Percentiles rank a stretch among this genome's conserved stretches.
phyloP scores from a whole-genome alignment of 805 yeast species.

The Wickerhamiella siamensis region DNA sequence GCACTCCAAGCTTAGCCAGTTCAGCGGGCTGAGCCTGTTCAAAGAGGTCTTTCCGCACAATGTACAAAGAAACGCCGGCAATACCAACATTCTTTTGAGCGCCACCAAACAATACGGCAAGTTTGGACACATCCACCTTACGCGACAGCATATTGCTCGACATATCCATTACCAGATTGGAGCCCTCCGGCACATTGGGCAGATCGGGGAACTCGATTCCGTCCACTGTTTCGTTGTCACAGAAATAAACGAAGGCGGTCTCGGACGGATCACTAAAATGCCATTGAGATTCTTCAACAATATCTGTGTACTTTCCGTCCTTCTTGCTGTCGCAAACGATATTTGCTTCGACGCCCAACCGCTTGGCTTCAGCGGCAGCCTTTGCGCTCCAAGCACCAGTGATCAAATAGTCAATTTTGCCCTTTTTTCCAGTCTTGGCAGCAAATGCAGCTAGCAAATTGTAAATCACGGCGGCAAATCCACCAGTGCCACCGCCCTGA shows the following conservation, averaged over 20 bases:
- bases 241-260: conserved; percentile 73
- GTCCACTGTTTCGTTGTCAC: conserved; percentile 95
- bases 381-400: conserved; percentile 94
- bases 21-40: conserved; percentile 47
- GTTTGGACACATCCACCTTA: conserved; percentile 64
- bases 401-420: conserved; percentile 72
- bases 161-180: conserved; percentile 85
- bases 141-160: conserved; percentile 84
- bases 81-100: conserved; percentile 97
- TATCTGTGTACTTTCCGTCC: conserved; percentile 43
- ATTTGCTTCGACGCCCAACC: conserved; percentile 67
- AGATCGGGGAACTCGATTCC: conserved; percentile 72
- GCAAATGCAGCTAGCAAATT: conserved; percentile 67
- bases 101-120: conserved; percentile 88
- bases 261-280: conserved; percentile 38
- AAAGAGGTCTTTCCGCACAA: conserved; percentile 67
- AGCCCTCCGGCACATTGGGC: conserved; percentile 44
- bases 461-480: conserved; percentile 77
- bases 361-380: conserved; percentile 69
- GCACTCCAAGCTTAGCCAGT: conserved; percentile 45
- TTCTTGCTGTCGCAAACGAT: conserved; percentile 49
- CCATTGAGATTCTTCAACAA: conserved; percentile 61
- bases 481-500: conserved; percentile 98
- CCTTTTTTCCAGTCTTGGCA: conserved; percentile 56
- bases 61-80: conserved; percentile 88